Evolutionary conservation across 306 rosid species (phyloP).

Genomic region (Mimosa bimucronata): DNA sequence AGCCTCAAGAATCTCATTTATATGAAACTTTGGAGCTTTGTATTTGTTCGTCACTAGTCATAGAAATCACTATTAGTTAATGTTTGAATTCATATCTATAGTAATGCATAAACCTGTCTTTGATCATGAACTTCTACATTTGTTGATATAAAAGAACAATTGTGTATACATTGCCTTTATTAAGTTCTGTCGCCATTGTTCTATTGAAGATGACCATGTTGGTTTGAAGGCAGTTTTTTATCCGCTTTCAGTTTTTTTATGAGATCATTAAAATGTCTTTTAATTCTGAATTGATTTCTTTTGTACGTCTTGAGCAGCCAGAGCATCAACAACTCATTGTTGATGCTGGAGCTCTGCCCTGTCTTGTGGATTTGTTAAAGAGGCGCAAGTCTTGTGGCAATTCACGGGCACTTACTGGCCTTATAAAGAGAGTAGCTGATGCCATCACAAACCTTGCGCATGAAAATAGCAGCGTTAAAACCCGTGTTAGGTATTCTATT

Average conservation of each 20-base stretch:
- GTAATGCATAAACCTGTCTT: not conserved
- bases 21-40: not conserved
- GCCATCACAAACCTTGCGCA: conserved; percentile 65
- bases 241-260: not conserved
- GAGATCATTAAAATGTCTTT: not conserved
- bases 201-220: not conserved
- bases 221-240: conserved; percentile 1
- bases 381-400: conserved; percentile 29
- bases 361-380: conserved; percentile 56
- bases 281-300: conserved; percentile 22
- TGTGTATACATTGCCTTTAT: not conserved
- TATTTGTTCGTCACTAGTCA: not conserved
- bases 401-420: conserved; percentile 43
- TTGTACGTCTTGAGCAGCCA: conserved; percentile 48
- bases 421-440: conserved; percentile 62
- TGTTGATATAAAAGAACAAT: not conserved
- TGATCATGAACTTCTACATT: not conserved
- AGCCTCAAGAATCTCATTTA: not conserved
- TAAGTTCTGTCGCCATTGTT: not conserved
- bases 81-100: not conserved
- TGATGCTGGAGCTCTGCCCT: conserved; percentile 66
- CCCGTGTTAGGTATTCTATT: conserved; percentile 53
- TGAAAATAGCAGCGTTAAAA: conserved; percentile 60
- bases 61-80: not conserved
- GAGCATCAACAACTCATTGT: conserved; percentile 60